These are phyloP conservation scores for Eragrostis nindensis DNA, from an alignment of 176 grass and related monocot genomes.

Conservation along the genomic window DNA sequence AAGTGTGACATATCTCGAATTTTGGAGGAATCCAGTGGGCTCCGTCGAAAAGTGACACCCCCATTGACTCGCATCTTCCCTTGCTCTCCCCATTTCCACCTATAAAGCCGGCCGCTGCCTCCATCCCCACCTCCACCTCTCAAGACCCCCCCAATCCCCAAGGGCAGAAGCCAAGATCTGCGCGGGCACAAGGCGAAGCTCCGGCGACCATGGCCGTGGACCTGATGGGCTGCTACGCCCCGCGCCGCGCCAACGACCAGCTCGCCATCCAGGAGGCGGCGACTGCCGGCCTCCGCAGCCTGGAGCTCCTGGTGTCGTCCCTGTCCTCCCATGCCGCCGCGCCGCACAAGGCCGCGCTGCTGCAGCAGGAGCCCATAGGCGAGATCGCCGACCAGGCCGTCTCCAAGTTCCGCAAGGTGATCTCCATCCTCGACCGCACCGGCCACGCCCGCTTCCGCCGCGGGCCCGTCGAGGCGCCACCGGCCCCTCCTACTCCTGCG, in stretches of 20 bases:
- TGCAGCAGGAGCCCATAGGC: conserved; percentile 40
- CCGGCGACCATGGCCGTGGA: conserved; percentile 64
- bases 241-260: conserved; percentile 66
- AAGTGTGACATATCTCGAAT: neutral
- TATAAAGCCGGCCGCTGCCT: conserved; percentile 45
- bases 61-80: conserved; percentile 56
- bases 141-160: neutral
- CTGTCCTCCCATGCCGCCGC: conserved; percentile 48
- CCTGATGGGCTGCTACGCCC: conserved; percentile 64
- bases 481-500: neutral
- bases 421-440: conserved; percentile 88
- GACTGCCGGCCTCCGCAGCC: conserved; percentile 64
- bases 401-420: conserved; percentile 90
- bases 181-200: neutral
- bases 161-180: conserved; percentile 37
- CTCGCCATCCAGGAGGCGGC: conserved; percentile 88
- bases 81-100: conserved; percentile 47
- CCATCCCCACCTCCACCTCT: conserved; percentile 17
- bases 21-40: neutral
- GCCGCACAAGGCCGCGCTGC: conserved; percentile 27
- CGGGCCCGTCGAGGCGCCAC: conserved; percentile 46
- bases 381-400: conserved; percentile 92
- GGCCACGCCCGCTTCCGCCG: conserved; percentile 97
- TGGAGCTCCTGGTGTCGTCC: conserved; percentile 75
- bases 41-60: neutral